Percentiles rank a stretch among this genome's conserved stretches.
Evolutionary conservation across 352 stramenopile species (phyloP).

Genomic region (Phytophthora pinifolia): DNA sequence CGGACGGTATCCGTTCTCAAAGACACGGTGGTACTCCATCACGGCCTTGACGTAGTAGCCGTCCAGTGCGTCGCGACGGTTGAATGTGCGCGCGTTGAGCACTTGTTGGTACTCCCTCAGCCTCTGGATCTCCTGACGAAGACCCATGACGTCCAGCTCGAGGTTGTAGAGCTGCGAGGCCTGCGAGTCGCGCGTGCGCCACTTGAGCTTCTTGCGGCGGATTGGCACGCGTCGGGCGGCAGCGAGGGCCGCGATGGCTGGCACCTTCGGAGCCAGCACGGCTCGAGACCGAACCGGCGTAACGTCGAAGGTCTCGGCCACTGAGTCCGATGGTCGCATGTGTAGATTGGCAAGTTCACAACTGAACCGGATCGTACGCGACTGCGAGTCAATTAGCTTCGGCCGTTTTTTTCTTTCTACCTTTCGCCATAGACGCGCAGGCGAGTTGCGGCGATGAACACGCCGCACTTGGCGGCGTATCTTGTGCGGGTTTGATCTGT

Average conservation of each 20-base stretch:
- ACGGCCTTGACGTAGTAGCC: slow-evolving; percentile 51
- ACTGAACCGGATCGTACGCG: slow-evolving; percentile 3
- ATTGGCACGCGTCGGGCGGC: slow-evolving; percentile 8
- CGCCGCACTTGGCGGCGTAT: not conserved
- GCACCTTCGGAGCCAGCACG: slow-evolving; percentile 17
- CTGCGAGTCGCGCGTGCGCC: slow-evolving; percentile 51
- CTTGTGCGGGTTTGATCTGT: too few relatives aligned
- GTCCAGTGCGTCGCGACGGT: slow-evolving; percentile 41
- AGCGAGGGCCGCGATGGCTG: slow-evolving; percentile 19
- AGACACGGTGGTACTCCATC: slow-evolving; percentile 59
- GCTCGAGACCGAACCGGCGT: slow-evolving; percentile 17
- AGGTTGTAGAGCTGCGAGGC: slow-evolving; percentile 63
- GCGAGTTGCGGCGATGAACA: not conserved
- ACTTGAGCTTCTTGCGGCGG: slow-evolving; percentile 47
- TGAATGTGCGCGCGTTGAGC: slow-evolving; percentile 34
- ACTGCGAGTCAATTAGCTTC: slow-evolving; percentile 21
- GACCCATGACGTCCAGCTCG: slow-evolving; percentile 47
- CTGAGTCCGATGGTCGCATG: slow-evolving; percentile 11
- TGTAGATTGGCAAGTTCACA: not conserved
- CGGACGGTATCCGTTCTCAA: slow-evolving; percentile 48
- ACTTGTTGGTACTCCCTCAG: slow-evolving; percentile 35
- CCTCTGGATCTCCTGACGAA: slow-evolving; percentile 47
- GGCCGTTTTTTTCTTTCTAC: slow-evolving; percentile 18
- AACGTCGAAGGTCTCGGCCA: slow-evolving; percentile 20
- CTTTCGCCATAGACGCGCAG: slow-evolving; percentile 5